Evolutionary conservation across 257 asterid genomes (phyloP).

Genomic region (Penstemon barbatus): DNA sequence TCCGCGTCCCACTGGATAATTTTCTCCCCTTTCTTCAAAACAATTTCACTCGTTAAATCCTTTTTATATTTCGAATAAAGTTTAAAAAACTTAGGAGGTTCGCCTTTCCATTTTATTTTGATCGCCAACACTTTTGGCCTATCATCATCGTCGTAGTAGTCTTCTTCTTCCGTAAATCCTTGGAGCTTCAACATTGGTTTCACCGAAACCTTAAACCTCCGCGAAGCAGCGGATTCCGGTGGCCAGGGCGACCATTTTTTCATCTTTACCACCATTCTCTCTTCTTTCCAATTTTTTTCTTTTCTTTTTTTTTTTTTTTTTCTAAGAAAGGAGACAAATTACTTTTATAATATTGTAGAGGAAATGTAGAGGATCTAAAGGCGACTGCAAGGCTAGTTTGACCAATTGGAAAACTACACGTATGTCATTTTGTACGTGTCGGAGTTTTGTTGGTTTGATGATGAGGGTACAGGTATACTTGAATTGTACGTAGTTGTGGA

Average conservation of each 20-base stretch:
- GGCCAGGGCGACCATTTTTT: constrained; percentile 54
- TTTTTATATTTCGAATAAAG: constrained; percentile 30
- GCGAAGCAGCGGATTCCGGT: constrained; percentile 26
- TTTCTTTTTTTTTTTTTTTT: neutral
- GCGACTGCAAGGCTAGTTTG: neutral
- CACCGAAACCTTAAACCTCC: constrained; percentile 59
- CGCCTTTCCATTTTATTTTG: constrained; percentile 68
- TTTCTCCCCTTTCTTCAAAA: constrained; percentile 25
- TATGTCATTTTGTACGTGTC: constrained; percentile 37
- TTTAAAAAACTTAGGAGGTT: constrained; percentile 46
- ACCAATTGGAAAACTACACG: constrained; percentile 36
- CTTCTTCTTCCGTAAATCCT: constrained; percentile 18
- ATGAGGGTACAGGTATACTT: neutral
- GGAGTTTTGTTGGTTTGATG: constrained; percentile 11
- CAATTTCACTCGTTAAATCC: constrained; percentile 40
- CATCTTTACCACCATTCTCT: constrained; percentile 46
- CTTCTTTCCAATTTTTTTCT: neutral
- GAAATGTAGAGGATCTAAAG: neutral
- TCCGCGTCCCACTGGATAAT: constrained; percentile 50
- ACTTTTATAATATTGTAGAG: neutral
- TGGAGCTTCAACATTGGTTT: constrained; percentile 46
- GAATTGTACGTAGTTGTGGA: neutral
- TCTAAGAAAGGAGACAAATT: neutral
- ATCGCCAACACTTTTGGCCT: constrained; percentile 36
- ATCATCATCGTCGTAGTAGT: constrained; percentile 13